Evolutionary conservation across 371 early-diverging fungal genomes (phyloP), one percentile per base, ranked within the genome.

Genomic region (Syncephalis plumigaleata): DNA sequence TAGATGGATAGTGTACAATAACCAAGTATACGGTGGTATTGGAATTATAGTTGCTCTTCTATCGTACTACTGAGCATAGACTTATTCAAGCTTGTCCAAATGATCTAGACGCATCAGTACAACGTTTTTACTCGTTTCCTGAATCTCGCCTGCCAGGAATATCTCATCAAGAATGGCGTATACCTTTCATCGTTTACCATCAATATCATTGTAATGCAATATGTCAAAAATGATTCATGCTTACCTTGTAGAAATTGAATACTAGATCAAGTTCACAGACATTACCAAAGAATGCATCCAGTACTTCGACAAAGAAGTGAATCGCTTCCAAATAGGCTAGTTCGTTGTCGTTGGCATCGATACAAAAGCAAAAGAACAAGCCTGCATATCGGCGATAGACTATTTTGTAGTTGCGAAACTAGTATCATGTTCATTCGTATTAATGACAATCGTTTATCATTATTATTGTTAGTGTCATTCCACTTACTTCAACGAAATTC

Each of bases 261-360:
- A 97, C 91, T 46, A 96, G 69, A 62, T 96, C 95, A 39, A 96
- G 71, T 64, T 98, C 96, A 61, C 93, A 94, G 9, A 98, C 98
- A 52, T 95, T 98, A 31, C 87, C 89, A 67, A 96, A 96, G 71
- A 90, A 98, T 9, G 87, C 75, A 64, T 98, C 96, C 42, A 98
- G 64, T 0, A 93, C 89, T 63, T 97, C 98, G 20, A 97, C 98
- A 75, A 96, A 96, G 57, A 93, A 81, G 55, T 97, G 98, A 37
- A 97, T 95, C 0, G 87, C 89, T 61, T 97, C 98, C 36, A 97
- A 61, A 52, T 85, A 85, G 2, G 84, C 80, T 20, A 97, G 66
- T 58, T 93, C 92, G 54, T 97, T 97, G 65, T 96, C 96, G 60
- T 89, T 92, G 16, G 89, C 77, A 64, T 93, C 94, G 1, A 97